Conservation (phyloP, 1,284 basidiomycete genomes). For the Volvariella surrecta region DNA sequence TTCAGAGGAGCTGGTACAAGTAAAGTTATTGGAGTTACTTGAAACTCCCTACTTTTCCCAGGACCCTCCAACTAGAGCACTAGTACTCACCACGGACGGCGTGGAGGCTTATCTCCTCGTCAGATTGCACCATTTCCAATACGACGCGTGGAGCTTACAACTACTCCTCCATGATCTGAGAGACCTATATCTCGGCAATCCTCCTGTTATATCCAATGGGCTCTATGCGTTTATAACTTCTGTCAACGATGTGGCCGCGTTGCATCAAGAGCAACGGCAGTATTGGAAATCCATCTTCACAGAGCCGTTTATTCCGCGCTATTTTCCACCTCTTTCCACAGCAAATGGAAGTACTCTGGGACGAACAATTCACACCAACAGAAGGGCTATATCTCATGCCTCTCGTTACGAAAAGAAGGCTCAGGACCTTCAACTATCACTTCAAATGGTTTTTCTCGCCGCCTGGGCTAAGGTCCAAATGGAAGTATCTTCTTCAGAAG, state of each 20-base stretch:
- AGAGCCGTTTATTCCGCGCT: conserved; percentile 16
- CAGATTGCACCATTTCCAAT: conserved; percentile 42
- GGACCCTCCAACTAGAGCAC: conserved; percentile 24
- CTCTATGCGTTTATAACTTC: conserved; percentile 23
- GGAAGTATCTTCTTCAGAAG: conserved; percentile 18
- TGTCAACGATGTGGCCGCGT: conserved; percentile 15
- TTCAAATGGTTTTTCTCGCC: conserved; percentile 34
- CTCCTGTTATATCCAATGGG: conserved; percentile 20
- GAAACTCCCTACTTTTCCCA: conserved; percentile 24
- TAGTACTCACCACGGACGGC: conserved; percentile 20
- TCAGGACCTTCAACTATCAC: conserved; percentile 21
- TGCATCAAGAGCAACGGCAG: conserved; percentile 22
- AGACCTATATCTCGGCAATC: conserved; percentile 23
- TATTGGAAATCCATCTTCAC: conserved; percentile 31
- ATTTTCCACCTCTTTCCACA: conserved; percentile 23
- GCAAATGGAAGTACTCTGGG: conserved; percentile 3
- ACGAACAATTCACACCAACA: conserved; percentile 13
- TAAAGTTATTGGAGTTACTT: conserved; percentile 25
- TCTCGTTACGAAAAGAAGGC: conserved; percentile 19
- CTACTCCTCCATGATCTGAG: conserved; percentile 34
- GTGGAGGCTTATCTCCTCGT: conserved; percentile 27
- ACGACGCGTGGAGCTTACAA: conserved; percentile 40
- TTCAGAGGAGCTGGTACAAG: conserved; percentile 14
- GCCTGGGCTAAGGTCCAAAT: conserved; percentile 37
- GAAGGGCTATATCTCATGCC: conserved; percentile 9